A percentile compares a stretch with the other conserved stretches of the same genome.
phyloP scores from a whole-genome alignment of 2,329 filamentous ascomycete species.

The Pyrenochaeta sp. region DNA sequence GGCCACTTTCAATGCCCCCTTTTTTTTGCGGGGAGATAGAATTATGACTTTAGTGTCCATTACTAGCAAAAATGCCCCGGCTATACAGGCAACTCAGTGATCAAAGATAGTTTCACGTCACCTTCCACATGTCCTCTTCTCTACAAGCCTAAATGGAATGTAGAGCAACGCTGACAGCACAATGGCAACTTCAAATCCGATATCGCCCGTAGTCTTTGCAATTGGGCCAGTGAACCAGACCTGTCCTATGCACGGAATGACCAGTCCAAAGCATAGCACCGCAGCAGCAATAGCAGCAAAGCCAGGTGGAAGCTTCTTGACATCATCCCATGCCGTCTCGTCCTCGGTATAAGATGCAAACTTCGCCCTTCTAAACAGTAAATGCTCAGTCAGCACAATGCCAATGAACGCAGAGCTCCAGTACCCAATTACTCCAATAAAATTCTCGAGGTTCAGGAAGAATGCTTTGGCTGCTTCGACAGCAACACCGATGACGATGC shows the following conservation, averaged over 20 bases:
- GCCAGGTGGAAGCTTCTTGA: conserved; percentile 51
- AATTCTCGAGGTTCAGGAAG: conserved; percentile 62
- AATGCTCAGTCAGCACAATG: conserved; percentile 47
- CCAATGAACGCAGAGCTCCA: conserved; percentile 47
- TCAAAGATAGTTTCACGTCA: conserved; percentile 8
- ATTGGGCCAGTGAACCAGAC: conserved; percentile 70
- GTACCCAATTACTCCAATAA: conserved; percentile 47
- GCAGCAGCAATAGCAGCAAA: conserved; percentile 52
- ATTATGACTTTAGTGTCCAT: background rate
- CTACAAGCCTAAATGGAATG: conserved; percentile 53
- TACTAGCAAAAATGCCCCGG: background rate
- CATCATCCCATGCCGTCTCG: conserved; percentile 51
- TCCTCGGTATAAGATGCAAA: conserved; percentile 48
- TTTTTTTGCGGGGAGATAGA: background rate
- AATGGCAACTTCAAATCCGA: conserved; percentile 72
- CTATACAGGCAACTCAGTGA: background rate
- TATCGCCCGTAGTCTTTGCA: conserved; percentile 67
- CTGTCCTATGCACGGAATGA: conserved; percentile 68
- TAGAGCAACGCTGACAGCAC: conserved; percentile 57
- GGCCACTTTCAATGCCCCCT: background rate
- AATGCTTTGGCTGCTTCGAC: conserved; percentile 65
- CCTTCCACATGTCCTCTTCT: conserved; percentile 40
- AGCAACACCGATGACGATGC: conserved; percentile 67
- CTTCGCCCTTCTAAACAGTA: conserved; percentile 47
- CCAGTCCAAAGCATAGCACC: conserved; percentile 54